Base-by-base conservation (phyloP, 2,329 filamentous ascomycete species). In the Rhynchosporium agropyri region DNA sequence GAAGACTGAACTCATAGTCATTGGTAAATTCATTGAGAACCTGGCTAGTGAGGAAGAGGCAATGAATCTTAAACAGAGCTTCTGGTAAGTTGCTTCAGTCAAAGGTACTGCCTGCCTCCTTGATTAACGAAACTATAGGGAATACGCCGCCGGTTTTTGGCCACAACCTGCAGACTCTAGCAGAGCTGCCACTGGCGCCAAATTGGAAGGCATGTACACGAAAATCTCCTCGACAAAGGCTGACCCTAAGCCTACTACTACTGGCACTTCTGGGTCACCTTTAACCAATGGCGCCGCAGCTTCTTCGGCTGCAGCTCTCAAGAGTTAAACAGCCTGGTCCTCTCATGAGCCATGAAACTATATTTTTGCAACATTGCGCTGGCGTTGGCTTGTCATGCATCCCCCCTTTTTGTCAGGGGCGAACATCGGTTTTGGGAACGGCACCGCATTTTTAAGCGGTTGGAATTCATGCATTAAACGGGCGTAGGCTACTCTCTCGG, bases 21-120 rank as follows among this genome's bases (percentile, higher is more conserved):
- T 89, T 73, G 87, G 87, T 59, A 82, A 83, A 61, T 88, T 87
- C 69, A 83, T 89, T 65, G 81, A 83, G 56, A 77, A 77, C 45
- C 63, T 74, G 45, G 60, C 67, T 54, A 62, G 65, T 26, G 71
- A 72, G 15, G 67, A 68, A 51, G 68, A 71, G 58, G 67, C 67
- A 6, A 66, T 69, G 26, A 68, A 69, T 45, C 64, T 76, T 6
- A 65, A 67, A 43, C 55, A 63, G 7, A 69, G 68, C 54, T 72
- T 75, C 60, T 75, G 73, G 73, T 75, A 68, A 69, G 69, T 69
- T 55, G 26, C 31, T 50, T 26, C 13, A 26, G 29, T 40, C 43
- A 40, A 15, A 3, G 15, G n/a, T 20, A 26, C 57, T 36, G 15
- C 10, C 28, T 26, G 42, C 42, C 42, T 46, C 48, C 33, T 5